Evolutionary conservation across 1,284 basidiomycete genomes (phyloP), one percentile per base, ranked within the genome.

Genomic region (Inonotus obliquus): DNA sequence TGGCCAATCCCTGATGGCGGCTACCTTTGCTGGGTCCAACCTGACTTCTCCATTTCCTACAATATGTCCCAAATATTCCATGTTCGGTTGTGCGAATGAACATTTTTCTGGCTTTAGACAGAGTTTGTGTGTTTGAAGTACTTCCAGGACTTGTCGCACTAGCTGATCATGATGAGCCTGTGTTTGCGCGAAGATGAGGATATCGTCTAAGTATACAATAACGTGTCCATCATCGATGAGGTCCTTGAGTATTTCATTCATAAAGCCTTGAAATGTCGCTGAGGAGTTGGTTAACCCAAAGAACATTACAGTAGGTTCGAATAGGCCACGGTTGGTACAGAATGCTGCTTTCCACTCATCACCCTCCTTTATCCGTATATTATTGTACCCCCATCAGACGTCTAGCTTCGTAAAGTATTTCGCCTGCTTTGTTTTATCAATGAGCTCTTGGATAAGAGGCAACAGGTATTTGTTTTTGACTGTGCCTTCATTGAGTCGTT

Each of bases 351-450:
- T 49, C 47, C 25, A 49, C 25, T 49, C 25, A 21, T 49, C 47
- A 13, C 47, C 21, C 14, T 49, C 25, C 4, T 13, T 4, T 4
- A 49, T 49, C 19, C 25, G 19, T 14, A 49, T 25, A 23, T 69
- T 65, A 63, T 73, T 67, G 67, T 72, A 77, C 1, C 72, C 74
- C 51, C 65, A 69, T 19, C 68, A 39, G 5, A 76, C 63, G 61
- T 78, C 73, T 1, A 79, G 58, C 57, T 76, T 76, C 4, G 72
- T 74, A 65, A 76, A 79, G 39, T 67, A 63, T 37, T 67, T 68
- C 0, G 75, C 72, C 0, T 65, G 61, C 59, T 21, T 70, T 52
- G 71, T 64, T 19, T 67, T 65, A 55, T 74, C 66, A 14, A 79
- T 65, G 11, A 74, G 67, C 10, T 76, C 72, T 10, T 64, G 62